These are phyloP conservation scores for Aspergillus saccharolyticus DNA, from an alignment of 495 filamentous ascomycete species.

Conservation along the genomic window DNA sequence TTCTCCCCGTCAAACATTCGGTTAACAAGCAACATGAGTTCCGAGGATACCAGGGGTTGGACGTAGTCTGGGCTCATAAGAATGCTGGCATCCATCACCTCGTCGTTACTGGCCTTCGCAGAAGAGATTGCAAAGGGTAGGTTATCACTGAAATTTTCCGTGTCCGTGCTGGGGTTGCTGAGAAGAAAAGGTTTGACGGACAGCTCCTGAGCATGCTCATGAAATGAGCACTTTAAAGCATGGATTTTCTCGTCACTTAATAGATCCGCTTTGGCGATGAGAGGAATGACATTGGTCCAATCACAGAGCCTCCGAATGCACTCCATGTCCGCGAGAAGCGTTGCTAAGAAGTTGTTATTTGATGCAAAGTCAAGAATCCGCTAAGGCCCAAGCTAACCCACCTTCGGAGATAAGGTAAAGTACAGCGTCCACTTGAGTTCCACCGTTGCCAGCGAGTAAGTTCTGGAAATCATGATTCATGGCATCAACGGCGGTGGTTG, in stretches of 20 bases:
- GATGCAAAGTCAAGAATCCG: neutral
- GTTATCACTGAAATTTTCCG: constrained; percentile 22
- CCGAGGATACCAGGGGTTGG: constrained; percentile 73
- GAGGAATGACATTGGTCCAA: constrained; percentile 82
- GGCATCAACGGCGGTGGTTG: constrained; percentile 51
- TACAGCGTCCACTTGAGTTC: constrained; percentile 82
- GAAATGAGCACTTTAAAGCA: constrained; percentile 51
- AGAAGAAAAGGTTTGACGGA: constrained; percentile 69
- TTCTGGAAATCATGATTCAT: constrained; percentile 71
- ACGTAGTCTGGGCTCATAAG: constrained; percentile 94
- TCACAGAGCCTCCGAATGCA: constrained; percentile 68
- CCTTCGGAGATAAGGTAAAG: constrained; percentile 72
- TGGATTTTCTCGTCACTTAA: constrained; percentile 56
- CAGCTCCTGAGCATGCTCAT: constrained; percentile 52
- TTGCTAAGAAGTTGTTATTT: constrained; percentile 43
- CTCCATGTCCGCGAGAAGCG: constrained; percentile 68
- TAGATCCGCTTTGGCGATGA: constrained; percentile 75
- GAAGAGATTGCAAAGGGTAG: constrained; percentile 79
- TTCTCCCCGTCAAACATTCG: constrained; percentile 76
- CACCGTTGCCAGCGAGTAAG: constrained; percentile 79
- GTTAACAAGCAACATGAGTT: constrained; percentile 64
- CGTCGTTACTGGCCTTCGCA: constrained; percentile 65
- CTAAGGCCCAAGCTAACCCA: constrained; percentile 33
- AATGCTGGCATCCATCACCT: constrained; percentile 91
- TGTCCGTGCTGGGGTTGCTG: constrained; percentile 31